Percentiles rank a stretch among this genome's conserved stretches.
These are phyloP conservation scores for Xerocomellus intermedius DNA, from an alignment of 768 basidiomycete genomes.

Conservation along the genomic window DNA sequence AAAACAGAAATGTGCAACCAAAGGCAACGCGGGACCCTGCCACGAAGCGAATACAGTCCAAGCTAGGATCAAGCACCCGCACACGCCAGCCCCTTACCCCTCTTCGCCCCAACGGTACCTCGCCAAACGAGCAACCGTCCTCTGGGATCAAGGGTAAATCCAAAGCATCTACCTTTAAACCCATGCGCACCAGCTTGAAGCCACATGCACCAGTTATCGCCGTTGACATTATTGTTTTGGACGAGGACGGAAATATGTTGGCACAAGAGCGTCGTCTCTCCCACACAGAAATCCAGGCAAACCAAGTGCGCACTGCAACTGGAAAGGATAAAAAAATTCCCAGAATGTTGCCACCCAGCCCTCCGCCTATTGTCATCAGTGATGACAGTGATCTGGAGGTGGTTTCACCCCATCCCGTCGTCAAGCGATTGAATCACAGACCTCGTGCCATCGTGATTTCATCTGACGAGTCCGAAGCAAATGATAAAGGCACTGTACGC, in stretches of 20 bases:
- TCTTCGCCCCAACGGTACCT: conserved; percentile 36
- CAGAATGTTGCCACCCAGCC: neutral
- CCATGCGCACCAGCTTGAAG: conserved; percentile 31
- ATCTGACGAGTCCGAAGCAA: conserved; percentile 50
- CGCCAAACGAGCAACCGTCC: conserved; percentile 36
- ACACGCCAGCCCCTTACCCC: conserved; percentile 42
- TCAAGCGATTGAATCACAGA: conserved; percentile 15
- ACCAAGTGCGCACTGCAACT: conserved; percentile 18
- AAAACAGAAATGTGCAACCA: conserved; percentile 25
- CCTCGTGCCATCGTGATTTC: conserved; percentile 33
- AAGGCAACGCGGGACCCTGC: conserved; percentile 11
- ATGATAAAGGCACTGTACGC: conserved; percentile 11
- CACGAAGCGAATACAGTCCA: conserved; percentile 16
- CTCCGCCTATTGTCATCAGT: conserved; percentile 22
- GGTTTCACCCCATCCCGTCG: conserved; percentile 13
- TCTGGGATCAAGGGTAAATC: conserved; percentile 23
- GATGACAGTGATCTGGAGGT: conserved; percentile 32
- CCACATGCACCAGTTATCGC: conserved; percentile 51
- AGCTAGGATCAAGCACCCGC: conserved; percentile 16
- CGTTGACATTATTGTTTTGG: conserved; percentile 67
- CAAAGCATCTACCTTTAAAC: conserved; percentile 13
- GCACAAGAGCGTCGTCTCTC: conserved; percentile 62
- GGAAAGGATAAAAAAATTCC: conserved; percentile 7
- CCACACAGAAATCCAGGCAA: conserved; percentile 41
- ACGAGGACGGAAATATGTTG: conserved; percentile 55